These are phyloP conservation scores for Teratosphaeria destructans DNA, from an alignment of 2,329 filamentous ascomycete genomes.

Conservation along the genomic window DNA sequence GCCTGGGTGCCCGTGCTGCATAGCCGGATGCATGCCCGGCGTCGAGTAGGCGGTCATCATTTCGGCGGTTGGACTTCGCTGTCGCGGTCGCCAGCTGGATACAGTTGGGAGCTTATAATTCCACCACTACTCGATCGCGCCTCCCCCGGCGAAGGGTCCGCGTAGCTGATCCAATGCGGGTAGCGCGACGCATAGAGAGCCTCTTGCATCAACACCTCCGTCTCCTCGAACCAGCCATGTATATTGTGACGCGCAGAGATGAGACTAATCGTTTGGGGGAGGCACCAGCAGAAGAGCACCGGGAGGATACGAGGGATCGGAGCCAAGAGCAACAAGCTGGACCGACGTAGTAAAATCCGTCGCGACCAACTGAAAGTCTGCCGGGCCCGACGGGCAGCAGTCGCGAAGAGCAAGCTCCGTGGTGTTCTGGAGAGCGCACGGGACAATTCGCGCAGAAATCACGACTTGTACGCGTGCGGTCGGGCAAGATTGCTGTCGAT, in stretches of 20 bases:
- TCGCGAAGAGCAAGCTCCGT: neutral
- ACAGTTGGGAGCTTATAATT: neutral
- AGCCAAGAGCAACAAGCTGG: neutral
- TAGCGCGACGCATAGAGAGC: conserved; percentile 20
- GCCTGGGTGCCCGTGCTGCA: conserved; percentile 52
- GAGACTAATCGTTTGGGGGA: neutral
- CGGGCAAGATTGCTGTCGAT: neutral
- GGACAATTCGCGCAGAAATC: neutral
- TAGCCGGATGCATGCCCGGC: conserved; percentile 60
- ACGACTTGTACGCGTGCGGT: neutral
- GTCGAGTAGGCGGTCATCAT: conserved; percentile 67
- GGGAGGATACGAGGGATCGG: neutral
- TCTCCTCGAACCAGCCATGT: neutral
- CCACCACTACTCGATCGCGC: conserved; percentile 4
- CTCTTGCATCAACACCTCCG: conserved; percentile 1
- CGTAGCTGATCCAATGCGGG: conserved; percentile 16
- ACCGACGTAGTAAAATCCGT: neutral
- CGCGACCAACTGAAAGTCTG: neutral
- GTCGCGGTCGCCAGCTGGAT: neutral
- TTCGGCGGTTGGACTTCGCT: conserved; percentile 23
- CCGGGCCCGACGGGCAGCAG: neutral
- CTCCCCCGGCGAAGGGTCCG: conserved; percentile 19
- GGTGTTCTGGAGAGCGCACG: neutral
- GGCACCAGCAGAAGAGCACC: neutral
- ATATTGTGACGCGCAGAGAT: neutral